Evolutionary conservation across 169 alveolate species (phyloP).

Genomic region (Plasmodium vivax): DNA sequence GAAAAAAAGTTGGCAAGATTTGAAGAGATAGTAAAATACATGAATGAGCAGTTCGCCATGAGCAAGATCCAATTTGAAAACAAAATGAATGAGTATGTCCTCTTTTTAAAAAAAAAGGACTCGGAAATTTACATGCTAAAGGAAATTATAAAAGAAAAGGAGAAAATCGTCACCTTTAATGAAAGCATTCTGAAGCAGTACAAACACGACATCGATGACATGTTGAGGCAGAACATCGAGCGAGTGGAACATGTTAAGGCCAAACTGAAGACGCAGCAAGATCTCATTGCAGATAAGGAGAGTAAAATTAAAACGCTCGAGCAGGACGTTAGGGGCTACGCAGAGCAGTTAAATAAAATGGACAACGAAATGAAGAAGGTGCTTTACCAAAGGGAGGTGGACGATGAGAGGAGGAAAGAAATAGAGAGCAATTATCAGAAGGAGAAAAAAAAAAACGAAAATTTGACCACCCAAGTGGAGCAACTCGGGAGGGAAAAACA

Average conservation of each 20-base stretch:
- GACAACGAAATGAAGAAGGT: slow-evolving; percentile 37
- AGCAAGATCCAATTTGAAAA: slow-evolving; percentile 72
- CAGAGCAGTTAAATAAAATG: slow-evolving; percentile 4
- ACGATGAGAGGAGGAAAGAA: slow-evolving; percentile 19
- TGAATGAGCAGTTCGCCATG: slow-evolving; percentile 53
- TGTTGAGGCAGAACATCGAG: slow-evolving; percentile 46
- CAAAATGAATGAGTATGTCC: slow-evolving; percentile 69
- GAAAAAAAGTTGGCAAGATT: slow-evolving; percentile 46
- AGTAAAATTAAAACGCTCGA: slow-evolving; percentile 8
- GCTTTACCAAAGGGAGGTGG: slow-evolving; percentile 1
- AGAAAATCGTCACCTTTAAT: slow-evolving; percentile 39
- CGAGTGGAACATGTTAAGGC: slow-evolving; percentile 40
- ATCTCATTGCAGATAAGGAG: slow-evolving; percentile 20
- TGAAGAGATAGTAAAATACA: slow-evolving; percentile 54
- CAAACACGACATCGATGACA: slow-evolving; percentile 64
- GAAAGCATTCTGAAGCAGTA: slow-evolving; percentile 64
- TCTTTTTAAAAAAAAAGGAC: slow-evolving; percentile 59
- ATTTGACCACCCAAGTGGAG: slow-evolving; percentile 6
- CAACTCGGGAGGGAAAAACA: slow-evolving; percentile 27
- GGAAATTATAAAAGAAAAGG: slow-evolving; percentile 61
- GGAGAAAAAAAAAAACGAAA: slow-evolving; percentile 25
- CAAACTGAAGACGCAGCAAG: slow-evolving; percentile 40
- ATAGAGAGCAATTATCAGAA: slow-evolving; percentile 27
- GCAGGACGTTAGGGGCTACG: not conserved
- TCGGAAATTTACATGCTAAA: slow-evolving; percentile 71